Conservation (phyloP, 192 early-diverging fungal species). For the Helicostylum pulchrum region DNA sequence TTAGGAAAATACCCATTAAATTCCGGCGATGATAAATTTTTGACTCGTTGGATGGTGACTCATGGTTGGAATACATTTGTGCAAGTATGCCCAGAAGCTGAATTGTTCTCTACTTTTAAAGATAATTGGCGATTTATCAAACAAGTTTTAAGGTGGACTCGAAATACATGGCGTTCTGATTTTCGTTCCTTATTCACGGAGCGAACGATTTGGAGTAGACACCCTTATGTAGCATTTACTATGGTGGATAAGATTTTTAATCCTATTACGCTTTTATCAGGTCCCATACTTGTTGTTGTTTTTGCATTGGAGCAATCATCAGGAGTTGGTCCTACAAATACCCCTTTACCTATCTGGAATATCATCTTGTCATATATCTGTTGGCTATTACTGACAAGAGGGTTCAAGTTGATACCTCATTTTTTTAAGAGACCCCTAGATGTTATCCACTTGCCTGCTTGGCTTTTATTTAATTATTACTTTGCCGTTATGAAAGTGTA, state of each 20-base stretch:
- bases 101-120: conserved; percentile 58
- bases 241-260: conserved; percentile 64
- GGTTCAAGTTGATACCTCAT: conserved; percentile 57
- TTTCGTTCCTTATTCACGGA: conserved; percentile 52
- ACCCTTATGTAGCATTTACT: conserved; percentile 59
- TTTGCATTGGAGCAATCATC: conserved; percentile 23
- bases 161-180: conserved; percentile 62
- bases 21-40: conserved; percentile 61
- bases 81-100: conserved; percentile 55
- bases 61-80: conserved; percentile 58
- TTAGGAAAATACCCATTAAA: conserved; percentile 54
- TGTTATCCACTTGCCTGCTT: conserved; percentile 47
- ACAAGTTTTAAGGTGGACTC: conserved; percentile 59
- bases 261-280: conserved; percentile 53
- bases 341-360: conserved; percentile 47
- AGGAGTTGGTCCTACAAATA: conserved; percentile 14
- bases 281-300: conserved; percentile 50
- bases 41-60: conserved; percentile 61
- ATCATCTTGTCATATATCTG: conserved; percentile 45
- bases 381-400: conserved; percentile 55
- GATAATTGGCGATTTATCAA: conserved; percentile 63
- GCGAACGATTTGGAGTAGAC: conserved; percentile 48
- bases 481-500: conserved; percentile 58
- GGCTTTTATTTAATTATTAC: conserved; percentile 57
- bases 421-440: conserved; percentile 51